Evolutionary conservation across 2,329 filamentous ascomycete genomes (phyloP), one percentile per base, ranked within the genome.

Genomic region (Xylariomycetidae sp.): DNA sequence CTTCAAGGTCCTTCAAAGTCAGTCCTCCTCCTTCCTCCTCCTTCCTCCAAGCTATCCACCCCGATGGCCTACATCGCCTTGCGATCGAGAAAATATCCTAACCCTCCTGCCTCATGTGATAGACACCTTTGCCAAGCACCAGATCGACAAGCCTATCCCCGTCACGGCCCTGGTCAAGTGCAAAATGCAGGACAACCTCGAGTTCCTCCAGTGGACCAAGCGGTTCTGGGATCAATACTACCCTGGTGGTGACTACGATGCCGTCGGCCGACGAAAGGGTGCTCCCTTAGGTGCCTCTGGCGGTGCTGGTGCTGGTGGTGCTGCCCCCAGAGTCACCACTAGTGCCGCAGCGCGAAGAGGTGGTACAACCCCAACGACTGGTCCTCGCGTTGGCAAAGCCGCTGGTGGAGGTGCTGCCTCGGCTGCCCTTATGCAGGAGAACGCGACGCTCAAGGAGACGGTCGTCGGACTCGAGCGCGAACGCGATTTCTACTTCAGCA

Each of bases 151-250:
- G 60, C 83, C 85, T 17, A 82, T 98, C 51, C 88, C 88, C 39
- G 88, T 97, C 59, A 80, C 95, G 62, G 72, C 76, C 38, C 80
- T 98, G 40, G 79, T 92, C 53, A 98, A 97, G 66, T 98, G 92
- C 74, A 96, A 95, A 73, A 98, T 98, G 90, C 92, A 98, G 74
- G 92, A 98, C 65, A 98, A 98, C 70, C 85, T 98, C 52, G 92
- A 97, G 59, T 98, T 98, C 62, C 73, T 98, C 41, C 92, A 98
- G 68, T 98, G 88, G 85, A 82, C 82, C 39, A 98, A 98, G 77
- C 74, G 77, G 50, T 96, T 88, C 70, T 98, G 92, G 92, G 92
- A 98, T 57, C 87, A 96, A 59, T 88, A 96, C 72, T 98, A 87
- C 66, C 92, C 92, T 6, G 92, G 92, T 39, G 88, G 92, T 53